A percentile compares a stretch with the other conserved stretches of the same genome.
These are phyloP conservation scores for Flaveria bidentis DNA, from an alignment of 129 eudicot species.

Conservation along the genomic window DNA sequence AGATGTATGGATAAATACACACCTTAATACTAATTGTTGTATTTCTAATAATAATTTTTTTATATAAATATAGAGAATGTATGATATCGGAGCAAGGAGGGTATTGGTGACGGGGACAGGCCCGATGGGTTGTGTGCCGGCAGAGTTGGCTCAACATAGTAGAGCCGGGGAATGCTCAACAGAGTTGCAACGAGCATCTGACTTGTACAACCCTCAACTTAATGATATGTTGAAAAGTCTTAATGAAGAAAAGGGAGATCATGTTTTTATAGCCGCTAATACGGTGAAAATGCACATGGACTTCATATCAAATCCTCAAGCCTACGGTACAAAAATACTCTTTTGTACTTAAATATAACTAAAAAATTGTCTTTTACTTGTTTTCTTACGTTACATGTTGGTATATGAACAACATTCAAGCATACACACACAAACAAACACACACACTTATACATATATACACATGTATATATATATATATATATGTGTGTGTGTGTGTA, in stretches of 20 bases:
- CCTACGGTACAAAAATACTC: conserved; percentile 42
- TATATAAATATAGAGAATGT: conserved; percentile 44
- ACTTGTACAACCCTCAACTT: conserved; percentile 63
- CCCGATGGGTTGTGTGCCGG: conserved; percentile 84
- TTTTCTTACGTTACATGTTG: too few species aligned
- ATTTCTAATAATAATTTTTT: not conserved
- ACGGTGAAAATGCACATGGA: conserved; percentile 55
- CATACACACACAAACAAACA: too few species aligned
- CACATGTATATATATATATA: too few species aligned
- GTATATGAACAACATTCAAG: too few species aligned
- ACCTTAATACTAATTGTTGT: too few species aligned
- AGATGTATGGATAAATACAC: not conserved
- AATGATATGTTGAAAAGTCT: conserved; percentile 38
- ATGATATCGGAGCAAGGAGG: conserved; percentile 51
- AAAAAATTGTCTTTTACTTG: not conserved
- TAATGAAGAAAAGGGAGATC: conserved; percentile 47
- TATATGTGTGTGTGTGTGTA: too few species aligned
- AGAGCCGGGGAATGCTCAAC: conserved; percentile 54
- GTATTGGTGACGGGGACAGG: conserved; percentile 77
- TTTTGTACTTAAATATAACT: too few species aligned
- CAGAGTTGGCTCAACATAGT: conserved; percentile 63
- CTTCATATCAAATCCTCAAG: conserved; percentile 55
- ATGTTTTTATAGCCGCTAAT: conserved; percentile 61
- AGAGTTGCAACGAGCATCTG: conserved; percentile 55
- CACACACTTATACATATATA: too few species aligned